These are phyloP conservation scores for Crepidotus sp. DNA, from an alignment of 1,284 basidiomycete species.

Conservation along the genomic window DNA sequence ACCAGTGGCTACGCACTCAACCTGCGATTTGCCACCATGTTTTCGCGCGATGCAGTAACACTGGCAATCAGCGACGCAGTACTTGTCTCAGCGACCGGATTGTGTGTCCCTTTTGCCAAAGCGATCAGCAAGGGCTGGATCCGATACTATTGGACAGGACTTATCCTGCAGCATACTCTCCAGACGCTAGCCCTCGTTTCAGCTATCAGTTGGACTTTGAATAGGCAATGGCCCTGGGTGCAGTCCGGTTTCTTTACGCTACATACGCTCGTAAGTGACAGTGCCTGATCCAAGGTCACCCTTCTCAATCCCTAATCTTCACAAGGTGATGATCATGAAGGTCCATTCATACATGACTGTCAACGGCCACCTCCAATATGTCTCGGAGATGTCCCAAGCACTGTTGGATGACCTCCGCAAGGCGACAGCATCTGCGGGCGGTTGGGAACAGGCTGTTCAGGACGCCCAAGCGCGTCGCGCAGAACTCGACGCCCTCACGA, in stretches of 20 bases:
- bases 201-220: constrained; percentile 80
- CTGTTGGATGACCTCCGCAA: constrained; percentile 38
- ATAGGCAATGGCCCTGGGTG: constrained; percentile 50
- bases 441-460: constrained; percentile 50
- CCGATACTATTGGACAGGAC: constrained; percentile 65
- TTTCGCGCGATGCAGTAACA: constrained; percentile 79
- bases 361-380: constrained; percentile 76
- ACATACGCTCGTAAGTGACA: constrained; percentile 61
- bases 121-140: constrained; percentile 73
- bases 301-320: background rate
- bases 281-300: background rate
- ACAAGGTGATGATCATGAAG: constrained; percentile 86
- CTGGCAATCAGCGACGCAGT: constrained; percentile 81
- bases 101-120: constrained; percentile 81
- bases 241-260: constrained; percentile 93
- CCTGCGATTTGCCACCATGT: constrained; percentile 77
- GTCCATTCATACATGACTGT: constrained; percentile 91
- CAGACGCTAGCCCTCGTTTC: constrained; percentile 64
- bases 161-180: constrained; percentile 69
- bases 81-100: constrained; percentile 67
- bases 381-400: constrained; percentile 37
- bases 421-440: constrained; percentile 46
- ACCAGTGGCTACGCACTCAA: constrained; percentile 72
- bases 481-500: constrained; percentile 25
- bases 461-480: constrained; percentile 37